phyloP scores from a whole-genome alignment of 441 rosid species.

The Brassica balearica region DNA sequence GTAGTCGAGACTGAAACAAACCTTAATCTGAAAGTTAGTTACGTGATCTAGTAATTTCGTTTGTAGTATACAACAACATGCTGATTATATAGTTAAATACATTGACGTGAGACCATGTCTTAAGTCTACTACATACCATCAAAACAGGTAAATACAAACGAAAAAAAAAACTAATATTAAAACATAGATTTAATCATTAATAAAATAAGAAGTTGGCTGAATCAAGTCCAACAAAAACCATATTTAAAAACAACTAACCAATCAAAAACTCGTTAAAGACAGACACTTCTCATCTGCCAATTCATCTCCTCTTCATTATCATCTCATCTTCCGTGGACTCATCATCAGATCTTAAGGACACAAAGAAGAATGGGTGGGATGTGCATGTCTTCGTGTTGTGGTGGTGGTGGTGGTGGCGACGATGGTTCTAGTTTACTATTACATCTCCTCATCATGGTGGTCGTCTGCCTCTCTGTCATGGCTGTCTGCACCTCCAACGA shows the following conservation, averaged over 20 bases:
- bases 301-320: neutral
- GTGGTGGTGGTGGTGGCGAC: slow-evolving; percentile 19
- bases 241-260: neutral
- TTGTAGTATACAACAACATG: slow-evolving; percentile 5
- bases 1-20: too few species aligned
- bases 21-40: neutral
- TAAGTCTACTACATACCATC: slow-evolving; percentile 16
- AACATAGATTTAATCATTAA: neutral
- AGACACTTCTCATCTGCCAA: slow-evolving; percentile 38
- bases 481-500: slow-evolving; percentile 51
- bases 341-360: slow-evolving; percentile 13
- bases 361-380: slow-evolving; percentile 52
- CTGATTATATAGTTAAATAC: slow-evolving; percentile 4
- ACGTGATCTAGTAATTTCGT: neutral
- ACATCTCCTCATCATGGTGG: slow-evolving; percentile 45
- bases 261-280: slow-evolving; percentile 33
- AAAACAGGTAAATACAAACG: neutral
- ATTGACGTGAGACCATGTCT: slow-evolving; percentile 13
- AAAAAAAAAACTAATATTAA: neutral
- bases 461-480: slow-evolving; percentile 53
- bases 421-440: slow-evolving; percentile 26
- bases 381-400: slow-evolving; percentile 33
- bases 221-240: slow-evolving; percentile 29
- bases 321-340: slow-evolving; percentile 11
- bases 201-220: slow-evolving; percentile 29